Conservation (phyloP, 768 basidiomycete genomes). For the Kwoniella bestiolae region DNA sequence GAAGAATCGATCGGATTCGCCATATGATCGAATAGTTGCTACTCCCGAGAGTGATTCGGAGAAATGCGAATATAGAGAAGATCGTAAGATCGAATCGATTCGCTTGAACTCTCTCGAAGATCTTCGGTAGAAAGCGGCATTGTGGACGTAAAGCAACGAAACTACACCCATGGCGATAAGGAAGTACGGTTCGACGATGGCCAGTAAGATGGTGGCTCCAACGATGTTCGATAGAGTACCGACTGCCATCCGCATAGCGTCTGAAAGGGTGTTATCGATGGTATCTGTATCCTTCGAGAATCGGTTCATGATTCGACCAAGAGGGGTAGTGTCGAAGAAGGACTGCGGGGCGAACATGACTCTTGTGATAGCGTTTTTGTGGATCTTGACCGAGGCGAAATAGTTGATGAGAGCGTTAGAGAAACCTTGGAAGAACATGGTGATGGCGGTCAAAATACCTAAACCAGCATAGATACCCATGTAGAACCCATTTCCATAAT, state of each 20-base stretch:
- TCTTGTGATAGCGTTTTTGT: constrained; percentile 57
- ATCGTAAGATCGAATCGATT: constrained; percentile 78
- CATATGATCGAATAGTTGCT: constrained; percentile 85
- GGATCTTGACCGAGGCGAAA: constrained; percentile 73
- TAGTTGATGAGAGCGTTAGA: constrained; percentile 69
- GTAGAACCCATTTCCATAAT: constrained; percentile 58
- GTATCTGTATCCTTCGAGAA: constrained; percentile 57
- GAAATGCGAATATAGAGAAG: constrained; percentile 87
- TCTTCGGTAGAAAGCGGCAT: constrained; percentile 79
- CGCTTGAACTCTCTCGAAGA: constrained; percentile 83
- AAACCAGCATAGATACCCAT: constrained; percentile 81
- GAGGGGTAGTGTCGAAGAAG: constrained; percentile 63
- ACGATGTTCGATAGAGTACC: constrained; percentile 68
- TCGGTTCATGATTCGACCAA: constrained; percentile 57
- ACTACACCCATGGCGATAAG: constrained; percentile 72
- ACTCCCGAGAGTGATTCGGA: constrained; percentile 86
- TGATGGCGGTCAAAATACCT: constrained; percentile 71
- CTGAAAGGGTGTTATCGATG: constrained; percentile 54
- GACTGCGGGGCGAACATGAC: constrained; percentile 80
- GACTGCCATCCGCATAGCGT: constrained; percentile 60
- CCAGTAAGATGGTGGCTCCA: constrained; percentile 76
- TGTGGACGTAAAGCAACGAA: constrained; percentile 67
- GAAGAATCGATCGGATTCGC: constrained; percentile 75
- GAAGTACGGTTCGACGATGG: constrained; percentile 76
- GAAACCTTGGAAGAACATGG: constrained; percentile 71